Evolutionary conservation across 371 early-diverging fungal species (phyloP), one percentile per base, ranked within the genome.

Genomic region (Actinomortierella wolfii): DNA sequence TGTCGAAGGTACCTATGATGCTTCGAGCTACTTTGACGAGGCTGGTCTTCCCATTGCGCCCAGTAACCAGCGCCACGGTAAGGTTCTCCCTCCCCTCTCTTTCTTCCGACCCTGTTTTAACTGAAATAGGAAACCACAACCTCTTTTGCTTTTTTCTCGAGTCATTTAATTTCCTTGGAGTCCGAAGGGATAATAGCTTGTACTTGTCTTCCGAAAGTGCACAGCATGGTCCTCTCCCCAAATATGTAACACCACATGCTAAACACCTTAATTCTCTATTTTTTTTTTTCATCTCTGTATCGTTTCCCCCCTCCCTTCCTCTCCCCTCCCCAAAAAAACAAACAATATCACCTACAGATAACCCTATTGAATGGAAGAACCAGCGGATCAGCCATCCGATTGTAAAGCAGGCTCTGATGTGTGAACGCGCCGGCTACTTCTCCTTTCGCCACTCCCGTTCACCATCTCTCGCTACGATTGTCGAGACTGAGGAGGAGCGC

Each of bases 401-500:
- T 13, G 70, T 64, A 9, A 64, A 60, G 55, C 70, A 69, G 39
- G 64, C 64, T 24, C 28, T 69, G 25, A 49, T 54, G 61, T 45
- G 70, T n/a, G 70, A 64, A 11, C 64, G 59, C 21, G 57, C 61
- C 39, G 60, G 64, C 11, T 69, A 69, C 43, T 54, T 69, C 50
- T 60, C 57, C 8, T 69, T 69, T 40, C 70, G 70, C 6, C 70
- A 69, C n/a, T 69, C 70, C 2, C 39, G 64, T 20, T 64, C 70
- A 2, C 70, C 70, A 26, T 69, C 70, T 1, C 47, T 69, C 45
- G 70, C 70, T 7, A 69, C 70, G 0, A 69, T 69, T 29, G 44
- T 53, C 3, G 70, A 69, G 28, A 43, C 55, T 34, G 54, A 57
- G 13, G 20, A 57, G 41, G 62, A 57, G 28, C 56, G 56, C 5